Evolutionary conservation across 2,329 filamentous ascomycete genomes (phyloP), one percentile per base, ranked within the genome.

Genomic region (Stenocarpella maydis): DNA sequence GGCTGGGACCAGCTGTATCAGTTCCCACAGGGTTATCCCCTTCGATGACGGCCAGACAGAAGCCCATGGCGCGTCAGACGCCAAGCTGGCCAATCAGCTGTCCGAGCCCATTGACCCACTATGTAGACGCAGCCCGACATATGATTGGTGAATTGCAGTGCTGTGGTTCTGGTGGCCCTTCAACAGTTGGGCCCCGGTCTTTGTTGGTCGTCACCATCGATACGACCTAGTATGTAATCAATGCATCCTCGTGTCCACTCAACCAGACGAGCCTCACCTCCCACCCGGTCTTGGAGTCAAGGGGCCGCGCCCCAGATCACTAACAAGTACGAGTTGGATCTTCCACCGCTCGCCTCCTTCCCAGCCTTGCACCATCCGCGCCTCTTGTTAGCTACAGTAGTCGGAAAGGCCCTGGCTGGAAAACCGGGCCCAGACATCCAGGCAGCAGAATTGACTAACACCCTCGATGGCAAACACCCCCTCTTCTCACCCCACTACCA

Each of bases 401-500:
- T 54, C n/a, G 17, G 21, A 65, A 45, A 31, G 12, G 26, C 37
- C 50, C 31, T 37, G 50, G 39, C 49, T 65, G 39, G 63, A 53
- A 43, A 54, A 43, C 26, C 50, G 39, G 64, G 64, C 50, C 64
- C 28, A 37, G 41, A 19, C 52, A 43, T 52, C 64, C 64, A 66
- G 50, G 64, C 64, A 66, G 64, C 64, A 54, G 64, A 26, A 66
- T 66, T 54, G 39, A 53, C n/a, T n/a, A n/a, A n/a, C n/a, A n/a
- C n/a, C n/a, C n/a, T n/a, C n/a, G n/a, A n/a, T n/a, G n/a, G n/a
- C n/a, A n/a, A n/a, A n/a, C n/a, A n/a, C n/a, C n/a, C n/a, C n/a
- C n/a, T n/a, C n/a, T n/a, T n/a, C n/a, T n/a, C n/a, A n/a, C n/a
- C n/a, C 31, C 31, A 34, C 31, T 9, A 26, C 34, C 28, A 12